These are phyloP conservation scores for Trichoderma reesei DNA, from an alignment of 495 filamentous ascomycete genomes.

Conservation along the genomic window DNA sequence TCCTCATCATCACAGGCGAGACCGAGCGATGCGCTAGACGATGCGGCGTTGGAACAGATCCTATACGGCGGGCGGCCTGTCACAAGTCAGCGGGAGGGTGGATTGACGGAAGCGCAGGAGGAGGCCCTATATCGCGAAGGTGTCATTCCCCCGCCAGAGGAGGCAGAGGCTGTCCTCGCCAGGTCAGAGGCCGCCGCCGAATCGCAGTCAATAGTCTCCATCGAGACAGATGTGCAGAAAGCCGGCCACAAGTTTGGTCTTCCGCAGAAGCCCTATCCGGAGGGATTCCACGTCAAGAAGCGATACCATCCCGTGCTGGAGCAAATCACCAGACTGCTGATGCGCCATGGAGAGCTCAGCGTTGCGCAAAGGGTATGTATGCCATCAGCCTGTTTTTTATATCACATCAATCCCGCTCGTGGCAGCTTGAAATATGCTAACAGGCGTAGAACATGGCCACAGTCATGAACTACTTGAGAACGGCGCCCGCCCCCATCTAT, in stretches of 20 bases:
- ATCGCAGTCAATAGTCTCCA: slow-evolving; percentile 17
- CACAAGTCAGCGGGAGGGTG: not conserved
- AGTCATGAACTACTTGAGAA: slow-evolving; percentile 82
- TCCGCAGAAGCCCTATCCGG: slow-evolving; percentile 54
- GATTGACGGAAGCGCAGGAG: slow-evolving; percentile 15
- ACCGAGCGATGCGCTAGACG: slow-evolving; percentile 1
- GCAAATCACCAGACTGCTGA: slow-evolving; percentile 82
- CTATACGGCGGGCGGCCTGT: slow-evolving; percentile 8
- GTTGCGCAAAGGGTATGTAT: slow-evolving; percentile 68
- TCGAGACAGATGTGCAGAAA: slow-evolving; percentile 14
- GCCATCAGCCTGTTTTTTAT: slow-evolving; percentile 18
- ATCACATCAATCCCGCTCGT: not conserved
- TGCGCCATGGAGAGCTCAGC: slow-evolving; percentile 79
- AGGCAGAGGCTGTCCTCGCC: slow-evolving; percentile 7
- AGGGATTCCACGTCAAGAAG: slow-evolving; percentile 53
- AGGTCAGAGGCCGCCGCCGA: slow-evolving; percentile 14
- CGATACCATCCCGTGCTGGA: slow-evolving; percentile 74
- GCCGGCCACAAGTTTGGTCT: slow-evolving; percentile 65
- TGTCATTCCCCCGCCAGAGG: slow-evolving; percentile 9
- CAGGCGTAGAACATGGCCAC: slow-evolving; percentile 63
- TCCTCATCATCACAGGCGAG: not conserved
- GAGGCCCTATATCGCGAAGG: slow-evolving; percentile 11
- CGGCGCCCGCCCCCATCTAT: slow-evolving; percentile 61
- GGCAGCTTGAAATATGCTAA: slow-evolving; percentile 7
- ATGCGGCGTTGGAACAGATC: slow-evolving; percentile 5